A percentile compares a stretch with the other conserved stretches of the same genome.
Conservation (phyloP, 345 rosid genomes). For the Hibiscus tridactylites region DNA sequence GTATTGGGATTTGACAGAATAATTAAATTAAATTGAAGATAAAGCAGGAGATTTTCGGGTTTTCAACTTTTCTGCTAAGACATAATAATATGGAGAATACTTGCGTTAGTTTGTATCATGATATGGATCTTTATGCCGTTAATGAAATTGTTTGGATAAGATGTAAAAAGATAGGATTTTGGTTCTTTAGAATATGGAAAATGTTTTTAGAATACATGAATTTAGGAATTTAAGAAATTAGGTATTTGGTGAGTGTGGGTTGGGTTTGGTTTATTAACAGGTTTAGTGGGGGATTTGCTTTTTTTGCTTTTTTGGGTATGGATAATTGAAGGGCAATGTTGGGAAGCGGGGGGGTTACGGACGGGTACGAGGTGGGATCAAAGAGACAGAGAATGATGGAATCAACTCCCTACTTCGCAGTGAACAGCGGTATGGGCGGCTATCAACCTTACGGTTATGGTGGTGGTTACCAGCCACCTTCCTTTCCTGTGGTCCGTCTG, state of each 20-base stretch:
- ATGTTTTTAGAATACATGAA: neutral
- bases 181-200: neutral
- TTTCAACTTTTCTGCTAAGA: neutral
- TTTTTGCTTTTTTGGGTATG: slow-evolving; percentile 49
- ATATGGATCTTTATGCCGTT: neutral
- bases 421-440: slow-evolving; percentile 56
- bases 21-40: neutral
- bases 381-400: slow-evolving; percentile 99
- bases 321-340: slow-evolving; percentile 89
- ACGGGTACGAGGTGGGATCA: slow-evolving; percentile 98
- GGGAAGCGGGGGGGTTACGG: slow-evolving; percentile 96
- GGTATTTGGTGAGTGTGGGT: slow-evolving; percentile 43
- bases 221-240: slow-evolving; percentile 20
- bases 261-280: slow-evolving; percentile 92
- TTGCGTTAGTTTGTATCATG: neutral
- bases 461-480: slow-evolving; percentile 45
- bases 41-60: neutral
- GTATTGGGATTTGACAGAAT: neutral
- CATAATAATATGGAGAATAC: neutral
- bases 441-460: slow-evolving; percentile 54
- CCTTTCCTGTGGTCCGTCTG: slow-evolving; percentile 84
- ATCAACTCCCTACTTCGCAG: slow-evolving; percentile 98
- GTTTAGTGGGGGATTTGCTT: slow-evolving; percentile 74
- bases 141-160: neutral
- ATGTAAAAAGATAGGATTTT: neutral